Base-by-base conservation (phyloP, 2,329 filamentous ascomycete genomes). In the Aureobasidium sp. region DNA sequence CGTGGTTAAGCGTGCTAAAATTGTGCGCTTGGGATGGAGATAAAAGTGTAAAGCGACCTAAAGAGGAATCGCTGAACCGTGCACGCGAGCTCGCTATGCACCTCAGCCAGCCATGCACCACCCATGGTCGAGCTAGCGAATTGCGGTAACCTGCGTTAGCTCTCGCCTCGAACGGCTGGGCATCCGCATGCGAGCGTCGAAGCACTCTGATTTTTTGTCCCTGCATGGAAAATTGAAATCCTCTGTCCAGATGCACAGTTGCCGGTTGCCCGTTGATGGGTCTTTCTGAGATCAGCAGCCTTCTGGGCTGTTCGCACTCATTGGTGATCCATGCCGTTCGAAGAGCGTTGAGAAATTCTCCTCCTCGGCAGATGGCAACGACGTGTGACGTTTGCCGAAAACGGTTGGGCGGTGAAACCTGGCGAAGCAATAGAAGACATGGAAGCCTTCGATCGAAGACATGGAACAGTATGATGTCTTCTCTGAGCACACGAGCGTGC, bases 1-100 rank as follows among this genome's bases (percentile, higher is more conserved):
- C 53, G 40, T 57, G 53, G 23, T 57, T 15, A 57, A 46, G 38
- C 40, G 53, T 57, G 40, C 53, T 45, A 57, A 57, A 46, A 35
- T 27, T 37, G 53, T 17, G 27, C 19, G 40, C 40, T 45, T 35
- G 29, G 10, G 37, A 35, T 25, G 9, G 27, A 19, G 3, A n/a
- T 5, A n/a, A 40, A 57, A 55, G 51, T 57, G 40, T 46, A 37
- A 57, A 46, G 38, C 53, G 40, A 46, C 40, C 53, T 40, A 57
- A 46, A 57, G 53, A 57, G 31, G 53, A 57, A 57, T 3, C 23
- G 17, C 15, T 19, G 17, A 8, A 29, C 38, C 53, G 53, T 57
- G 53, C 53, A 35, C 35, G 19, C 51, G 51, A 55, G 23, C 53
- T 46, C 29, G 53, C 8, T 13, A 33, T 45, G 53, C 38, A 57